A percentile compares a stretch with the other conserved stretches of the same genome.
phyloP scores from a whole-genome alignment of 164 flowering plant species.

The Cinnamomum chago region DNA sequence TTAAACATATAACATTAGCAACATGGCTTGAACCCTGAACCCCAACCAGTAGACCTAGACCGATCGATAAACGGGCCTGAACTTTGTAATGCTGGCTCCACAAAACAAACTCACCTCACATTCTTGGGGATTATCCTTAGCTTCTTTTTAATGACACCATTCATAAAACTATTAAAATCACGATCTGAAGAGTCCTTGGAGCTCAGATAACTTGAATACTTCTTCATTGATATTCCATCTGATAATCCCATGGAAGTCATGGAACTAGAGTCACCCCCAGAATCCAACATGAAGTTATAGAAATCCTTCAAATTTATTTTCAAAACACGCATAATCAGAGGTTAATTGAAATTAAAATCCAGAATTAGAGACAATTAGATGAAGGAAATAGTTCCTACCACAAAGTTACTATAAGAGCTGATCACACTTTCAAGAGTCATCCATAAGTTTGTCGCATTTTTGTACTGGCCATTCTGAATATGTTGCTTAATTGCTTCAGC shows the following conservation, averaged over 20 bases:
- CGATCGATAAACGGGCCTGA: too few species aligned
- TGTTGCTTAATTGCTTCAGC: constrained; percentile 60
- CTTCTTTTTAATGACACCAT: constrained; percentile 59
- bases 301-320: constrained; percentile 51
- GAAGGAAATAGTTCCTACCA: constrained; percentile 39
- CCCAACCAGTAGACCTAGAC: too few species aligned
- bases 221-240: constrained; percentile 17
- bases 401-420: constrained; percentile 34
- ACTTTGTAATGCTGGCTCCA: neutral
- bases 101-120: constrained; percentile 46
- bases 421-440: constrained; percentile 46
- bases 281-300: constrained; percentile 75
- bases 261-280: constrained; percentile 37
- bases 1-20: too few species aligned
- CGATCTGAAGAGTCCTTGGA: constrained; percentile 29
- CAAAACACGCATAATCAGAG: neutral
- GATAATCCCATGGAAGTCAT: constrained; percentile 20
- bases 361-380: neutral
- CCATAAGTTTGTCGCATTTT: constrained; percentile 62
- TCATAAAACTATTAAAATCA: constrained; percentile 51
- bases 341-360: too few species aligned
- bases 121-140: constrained; percentile 63
- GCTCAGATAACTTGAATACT: constrained; percentile 55
- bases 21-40: too few species aligned
- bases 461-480: constrained; percentile 36